Conservation (phyloP, 2,329 filamentous ascomycete genomes). For the Cytospora paraplurivora region DNA sequence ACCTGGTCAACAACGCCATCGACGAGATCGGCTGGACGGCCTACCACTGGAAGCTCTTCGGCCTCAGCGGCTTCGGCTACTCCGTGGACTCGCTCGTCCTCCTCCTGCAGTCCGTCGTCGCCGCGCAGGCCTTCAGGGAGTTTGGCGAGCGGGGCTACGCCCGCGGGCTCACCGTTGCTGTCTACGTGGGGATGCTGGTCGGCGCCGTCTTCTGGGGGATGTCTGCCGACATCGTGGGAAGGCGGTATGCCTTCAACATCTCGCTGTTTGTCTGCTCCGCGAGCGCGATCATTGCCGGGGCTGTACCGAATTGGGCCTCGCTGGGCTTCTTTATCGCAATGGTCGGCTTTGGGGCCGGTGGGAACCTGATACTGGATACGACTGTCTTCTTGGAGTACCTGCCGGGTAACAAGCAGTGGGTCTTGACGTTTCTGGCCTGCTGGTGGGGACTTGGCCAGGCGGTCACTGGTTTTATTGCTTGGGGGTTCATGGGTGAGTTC, state of each 20-base stretch:
- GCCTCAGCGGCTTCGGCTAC: constrained; percentile 62
- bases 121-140: constrained; percentile 58
- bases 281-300: constrained; percentile 62
- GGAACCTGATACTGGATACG: constrained; percentile 65
- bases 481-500: constrained; percentile 49
- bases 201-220: constrained; percentile 71
- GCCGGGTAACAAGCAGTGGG: constrained; percentile 61
- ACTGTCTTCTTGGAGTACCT: constrained; percentile 51
- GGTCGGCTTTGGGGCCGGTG: constrained; percentile 65
- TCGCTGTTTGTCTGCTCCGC: constrained; percentile 64
- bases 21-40: constrained; percentile 64
- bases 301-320: constrained; percentile 65
- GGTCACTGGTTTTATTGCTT: constrained; percentile 51
- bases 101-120: constrained; percentile 64
- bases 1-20: constrained; percentile 57
- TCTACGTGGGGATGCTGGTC: constrained; percentile 57
- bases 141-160: constrained; percentile 57
- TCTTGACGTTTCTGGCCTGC: constrained; percentile 62
- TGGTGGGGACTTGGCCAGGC: constrained; percentile 55
- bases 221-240: constrained; percentile 67
- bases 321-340: constrained; percentile 66
- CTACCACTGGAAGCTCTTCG: constrained; percentile 62
- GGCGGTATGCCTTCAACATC: constrained; percentile 69
- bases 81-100: constrained; percentile 51
- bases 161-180: constrained; percentile 62